A percentile compares a stretch with the other conserved stretches of the same genome.
phyloP scores from a whole-genome alignment of 768 basidiomycete species.

The Hirschioporus abietinus region DNA sequence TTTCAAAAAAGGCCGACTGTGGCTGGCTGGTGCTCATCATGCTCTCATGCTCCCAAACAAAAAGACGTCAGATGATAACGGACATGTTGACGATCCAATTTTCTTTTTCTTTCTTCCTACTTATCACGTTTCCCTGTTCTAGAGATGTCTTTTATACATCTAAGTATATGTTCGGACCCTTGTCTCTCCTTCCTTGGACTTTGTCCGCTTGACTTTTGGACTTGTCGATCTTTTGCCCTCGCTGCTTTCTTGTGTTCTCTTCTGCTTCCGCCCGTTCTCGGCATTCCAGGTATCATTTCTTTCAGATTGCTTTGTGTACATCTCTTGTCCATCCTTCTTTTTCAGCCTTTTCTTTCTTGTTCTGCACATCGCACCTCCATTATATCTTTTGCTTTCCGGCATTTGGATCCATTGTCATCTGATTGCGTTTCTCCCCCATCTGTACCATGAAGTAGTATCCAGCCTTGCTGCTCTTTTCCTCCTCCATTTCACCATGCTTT shows the following conservation, averaged over 20 bases:
- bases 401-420: background rate
- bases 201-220: conserved; percentile 1
- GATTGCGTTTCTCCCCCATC: background rate
- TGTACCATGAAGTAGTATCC: background rate
- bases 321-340: background rate
- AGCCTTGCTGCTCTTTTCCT: background rate
- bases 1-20: background rate
- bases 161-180: conserved; percentile 1
- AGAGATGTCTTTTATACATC: conserved; percentile 1
- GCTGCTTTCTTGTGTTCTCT: background rate
- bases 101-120: background rate
- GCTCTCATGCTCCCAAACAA: background rate
- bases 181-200: background rate
- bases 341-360: background rate
- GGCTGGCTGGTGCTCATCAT: background rate
- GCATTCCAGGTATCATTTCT: background rate
- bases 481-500: background rate
- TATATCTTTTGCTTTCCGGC: background rate
- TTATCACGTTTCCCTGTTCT: background rate
- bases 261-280: background rate
- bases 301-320: conserved; percentile 2
- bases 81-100: background rate
- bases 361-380: conserved; percentile 2
- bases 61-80: background rate
- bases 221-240: background rate